Evolutionary conservation across 1,284 basidiomycete species (phyloP).

Genomic region (Retiboletus fuscus): DNA sequence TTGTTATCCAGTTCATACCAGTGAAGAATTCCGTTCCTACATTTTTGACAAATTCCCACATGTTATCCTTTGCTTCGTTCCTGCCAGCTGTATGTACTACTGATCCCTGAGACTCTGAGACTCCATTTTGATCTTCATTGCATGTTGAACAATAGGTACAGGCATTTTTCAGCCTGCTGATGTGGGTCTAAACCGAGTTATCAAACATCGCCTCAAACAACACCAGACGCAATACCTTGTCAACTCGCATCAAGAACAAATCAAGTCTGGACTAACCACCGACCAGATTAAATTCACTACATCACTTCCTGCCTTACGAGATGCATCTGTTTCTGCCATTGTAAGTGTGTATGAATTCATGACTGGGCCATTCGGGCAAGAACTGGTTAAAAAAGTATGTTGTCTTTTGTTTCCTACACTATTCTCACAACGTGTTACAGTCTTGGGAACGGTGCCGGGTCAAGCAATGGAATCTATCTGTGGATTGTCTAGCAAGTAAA

Average conservation of each 20-base stretch:
- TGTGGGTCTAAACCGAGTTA: constrained; percentile 33
- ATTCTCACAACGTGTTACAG: not conserved
- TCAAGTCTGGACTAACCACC: not conserved
- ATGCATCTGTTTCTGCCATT: not conserved
- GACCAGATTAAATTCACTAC: constrained; percentile 16
- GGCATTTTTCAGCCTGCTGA: constrained; percentile 30
- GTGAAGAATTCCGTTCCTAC: constrained; percentile 17
- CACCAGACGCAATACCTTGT: constrained; percentile 29
- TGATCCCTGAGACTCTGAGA: too few species aligned
- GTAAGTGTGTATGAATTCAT: constrained; percentile 41
- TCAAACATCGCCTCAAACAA: constrained; percentile 42
- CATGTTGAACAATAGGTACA: not conserved
- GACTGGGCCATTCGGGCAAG: constrained; percentile 28
- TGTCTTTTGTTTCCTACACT: not conserved
- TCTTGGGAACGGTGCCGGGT: not conserved
- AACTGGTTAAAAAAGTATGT: constrained; percentile 27
- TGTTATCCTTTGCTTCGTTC: constrained; percentile 20
- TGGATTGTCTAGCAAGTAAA: not conserved
- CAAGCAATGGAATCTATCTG: not conserved
- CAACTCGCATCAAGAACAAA: constrained; percentile 12
- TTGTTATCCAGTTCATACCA: constrained; percentile 12
- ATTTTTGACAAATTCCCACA: constrained; percentile 6
- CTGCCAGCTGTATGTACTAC: constrained; percentile 5
- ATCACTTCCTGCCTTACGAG: constrained; percentile 8
- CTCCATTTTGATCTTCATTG: too few species aligned